phyloP scores from a whole-genome alignment of 164 flowering plant genomes.

The Houttuynia cordata region DNA sequence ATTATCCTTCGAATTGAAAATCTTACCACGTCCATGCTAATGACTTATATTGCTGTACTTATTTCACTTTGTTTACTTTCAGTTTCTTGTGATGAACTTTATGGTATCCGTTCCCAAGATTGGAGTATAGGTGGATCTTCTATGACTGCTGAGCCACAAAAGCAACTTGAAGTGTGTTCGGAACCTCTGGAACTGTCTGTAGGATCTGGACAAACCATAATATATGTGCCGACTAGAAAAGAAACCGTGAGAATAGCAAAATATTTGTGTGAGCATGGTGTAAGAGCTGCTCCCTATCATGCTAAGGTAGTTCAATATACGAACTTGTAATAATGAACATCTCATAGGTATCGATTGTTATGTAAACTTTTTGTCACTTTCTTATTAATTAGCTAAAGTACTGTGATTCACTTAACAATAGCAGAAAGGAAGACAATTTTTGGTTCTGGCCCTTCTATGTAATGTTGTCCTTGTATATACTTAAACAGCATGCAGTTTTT shows the following conservation, averaged over 20 bases:
- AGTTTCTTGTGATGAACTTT: slow-evolving; percentile 78
- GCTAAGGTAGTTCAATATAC: slow-evolving; percentile 49
- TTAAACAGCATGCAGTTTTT: not conserved
- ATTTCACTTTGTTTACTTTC: slow-evolving; percentile 11
- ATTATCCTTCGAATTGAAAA: not conserved
- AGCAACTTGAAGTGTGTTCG: slow-evolving; percentile 19
- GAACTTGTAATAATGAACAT: too few species aligned
- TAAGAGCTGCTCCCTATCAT: slow-evolving; percentile 85
- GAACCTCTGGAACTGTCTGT: slow-evolving; percentile 20
- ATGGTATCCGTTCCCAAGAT: slow-evolving; percentile 18
- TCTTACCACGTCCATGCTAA: not conserved
- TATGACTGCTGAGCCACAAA: slow-evolving; percentile 15
- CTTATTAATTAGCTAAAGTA: not conserved
- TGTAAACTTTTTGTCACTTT: not conserved
- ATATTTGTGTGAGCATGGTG: slow-evolving; percentile 45
- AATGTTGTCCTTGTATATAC: not conserved
- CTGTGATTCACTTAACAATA: not conserved
- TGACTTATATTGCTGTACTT: not conserved
- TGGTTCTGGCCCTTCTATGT: too few species aligned
- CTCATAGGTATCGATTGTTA: not conserved
- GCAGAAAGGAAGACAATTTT: too few species aligned
- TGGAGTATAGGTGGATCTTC: slow-evolving; percentile 10
- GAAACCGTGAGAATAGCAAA: slow-evolving; percentile 56
- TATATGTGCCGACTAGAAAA: slow-evolving; percentile 87
- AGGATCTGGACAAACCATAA: slow-evolving; percentile 65